Base-by-base conservation (phyloP, 164 flowering plant species). In the Magnolia kwangsiensis region DNA sequence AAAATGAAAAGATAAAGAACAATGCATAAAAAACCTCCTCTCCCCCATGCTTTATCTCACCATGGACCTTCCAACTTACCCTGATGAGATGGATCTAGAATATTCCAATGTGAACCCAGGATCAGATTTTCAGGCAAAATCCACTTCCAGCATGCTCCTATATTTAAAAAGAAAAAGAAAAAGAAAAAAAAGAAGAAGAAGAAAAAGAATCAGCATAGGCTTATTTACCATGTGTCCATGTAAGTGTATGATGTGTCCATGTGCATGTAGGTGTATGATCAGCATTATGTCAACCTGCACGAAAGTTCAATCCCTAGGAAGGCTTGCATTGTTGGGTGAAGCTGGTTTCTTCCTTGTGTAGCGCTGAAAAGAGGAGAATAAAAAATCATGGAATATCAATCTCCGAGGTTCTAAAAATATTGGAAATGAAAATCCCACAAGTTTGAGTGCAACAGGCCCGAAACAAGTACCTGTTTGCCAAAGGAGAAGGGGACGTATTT, bases 401-500 rank as follows among this genome's bases (percentile, higher is more conserved):
- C 8, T 13, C 50, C 0, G n/a, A 67, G 50, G 68, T 50, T n/a
- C 8, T 11, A 20, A 13, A 19, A 31, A 21, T 20, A 11, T 10
- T 0, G 27, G 68, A 20, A 20, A 65, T 65, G 37, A 24, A 23
- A 23, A 20, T 21, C 65, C 19, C 19, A 20, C 68, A 65, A 20
- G 23, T 21, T 65, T 65, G 37, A 3, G 4, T 31, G 37, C 4
- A 31, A 31, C 65, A 61, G 23, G 19, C 19, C 37, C 68, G 27
- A 31, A 65, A 8, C 19, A 31, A 67, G 14, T 85, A 90, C 98
- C 96, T 88, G 94, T 74, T 92, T 92, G 51, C 98, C 95, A 58
- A 85, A 78, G 67, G 97, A 80, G 78, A 91, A 92, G 1, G 97
- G 98, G 8, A 91, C 90, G 79, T 94, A 94, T 87, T 78, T 92